A percentile compares a stretch with the other conserved stretches of the same genome.
Conservation (phyloP, 2,329 filamentous ascomycete genomes). For the Zalaria sp. region DNA sequence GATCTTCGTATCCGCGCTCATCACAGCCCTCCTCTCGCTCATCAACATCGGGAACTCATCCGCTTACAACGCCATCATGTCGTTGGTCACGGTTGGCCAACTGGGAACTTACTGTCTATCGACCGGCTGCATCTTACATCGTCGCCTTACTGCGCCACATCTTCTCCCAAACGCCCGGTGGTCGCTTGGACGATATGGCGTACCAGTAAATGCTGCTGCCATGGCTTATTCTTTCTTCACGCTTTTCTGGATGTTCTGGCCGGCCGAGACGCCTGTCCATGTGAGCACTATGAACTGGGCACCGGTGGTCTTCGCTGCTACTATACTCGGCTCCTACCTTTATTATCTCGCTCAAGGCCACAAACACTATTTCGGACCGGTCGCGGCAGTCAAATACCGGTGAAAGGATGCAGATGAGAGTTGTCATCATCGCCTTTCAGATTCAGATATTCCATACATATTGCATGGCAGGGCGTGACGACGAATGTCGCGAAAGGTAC, state of each 20-base stretch:
- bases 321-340: slow-evolving; percentile 13
- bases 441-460: too few relatives aligned
- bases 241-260: slow-evolving; percentile 30
- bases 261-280: slow-evolving; percentile 14
- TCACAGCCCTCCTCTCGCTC: slow-evolving; percentile 8
- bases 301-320: slow-evolving; percentile 20
- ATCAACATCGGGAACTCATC: slow-evolving; percentile 10
- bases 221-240: slow-evolving; percentile 21
- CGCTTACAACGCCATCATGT: slow-evolving; percentile 13
- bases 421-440: too few relatives aligned
- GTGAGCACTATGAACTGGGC: slow-evolving; percentile 20
- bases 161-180: slow-evolving; percentile 23
- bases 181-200: slow-evolving; percentile 23
- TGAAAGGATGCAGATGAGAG: neutral
- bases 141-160: slow-evolving; percentile 21
- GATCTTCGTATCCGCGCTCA: slow-evolving; percentile 5
- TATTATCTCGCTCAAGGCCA: slow-evolving; percentile 18
- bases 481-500: too few relatives aligned
- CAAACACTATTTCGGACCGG: slow-evolving; percentile 16
- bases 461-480: too few relatives aligned
- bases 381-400: slow-evolving; percentile 1
- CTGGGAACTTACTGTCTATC: slow-evolving; percentile 27
- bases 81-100: slow-evolving; percentile 22
- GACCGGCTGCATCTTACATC: slow-evolving; percentile 25
- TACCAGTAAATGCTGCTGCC: slow-evolving; percentile 22